Conservation (phyloP, 2,329 filamentous ascomycete genomes). For the Trichoderma aggressivum region DNA sequence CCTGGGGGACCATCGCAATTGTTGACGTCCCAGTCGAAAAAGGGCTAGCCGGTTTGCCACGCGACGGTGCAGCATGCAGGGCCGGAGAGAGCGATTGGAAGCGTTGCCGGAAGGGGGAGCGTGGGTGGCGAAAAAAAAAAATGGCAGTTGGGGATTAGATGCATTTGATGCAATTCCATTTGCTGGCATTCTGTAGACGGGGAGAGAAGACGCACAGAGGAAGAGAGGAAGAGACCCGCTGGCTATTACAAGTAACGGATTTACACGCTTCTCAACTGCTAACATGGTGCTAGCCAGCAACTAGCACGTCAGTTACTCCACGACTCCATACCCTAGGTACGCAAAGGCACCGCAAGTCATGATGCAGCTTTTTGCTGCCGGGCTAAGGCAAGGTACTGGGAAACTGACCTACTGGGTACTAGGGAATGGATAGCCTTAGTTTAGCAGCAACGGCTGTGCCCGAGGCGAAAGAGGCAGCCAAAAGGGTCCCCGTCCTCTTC, state of each 20-base stretch:
- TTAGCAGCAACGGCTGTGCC: background rate
- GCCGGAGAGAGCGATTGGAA: background rate
- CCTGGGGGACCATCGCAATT: background rate
- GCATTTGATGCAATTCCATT: background rate
- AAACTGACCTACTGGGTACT: background rate
- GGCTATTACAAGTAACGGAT: background rate
- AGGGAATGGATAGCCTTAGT: background rate
- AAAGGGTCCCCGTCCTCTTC: background rate
- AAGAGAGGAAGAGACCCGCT: background rate
- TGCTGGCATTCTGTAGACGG: background rate
- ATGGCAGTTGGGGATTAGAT: background rate
- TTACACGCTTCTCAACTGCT: background rate
- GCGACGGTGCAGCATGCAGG: background rate
- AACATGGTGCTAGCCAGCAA: background rate
- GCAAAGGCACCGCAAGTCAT: background rate
- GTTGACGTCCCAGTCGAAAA: background rate
- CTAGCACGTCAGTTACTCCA: background rate
- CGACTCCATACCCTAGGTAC: background rate
- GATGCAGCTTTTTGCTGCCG: background rate
- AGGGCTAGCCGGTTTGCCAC: background rate
- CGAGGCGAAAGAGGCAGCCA: slow-evolving; percentile 3
- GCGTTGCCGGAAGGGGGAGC: background rate
- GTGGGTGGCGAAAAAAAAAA: background rate
- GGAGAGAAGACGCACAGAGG: background rate
- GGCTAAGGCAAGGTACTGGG: background rate